Percentiles rank a stretch among this genome's conserved stretches.
Conservation (phyloP, 768 basidiomycete species). For the Phanerochaete carnosa region DNA sequence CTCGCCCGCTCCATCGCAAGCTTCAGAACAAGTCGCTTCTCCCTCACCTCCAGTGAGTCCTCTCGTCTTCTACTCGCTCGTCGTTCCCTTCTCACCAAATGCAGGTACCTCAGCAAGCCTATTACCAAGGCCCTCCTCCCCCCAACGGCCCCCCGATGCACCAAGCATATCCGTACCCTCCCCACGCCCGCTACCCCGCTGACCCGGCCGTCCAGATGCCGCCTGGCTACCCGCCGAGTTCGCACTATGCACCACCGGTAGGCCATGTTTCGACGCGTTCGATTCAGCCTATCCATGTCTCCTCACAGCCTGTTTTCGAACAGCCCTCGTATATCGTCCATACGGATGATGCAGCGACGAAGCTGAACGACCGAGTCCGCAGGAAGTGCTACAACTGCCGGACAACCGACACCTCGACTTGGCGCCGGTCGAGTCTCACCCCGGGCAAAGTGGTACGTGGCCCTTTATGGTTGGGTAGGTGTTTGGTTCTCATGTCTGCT, state of each 20-base stretch:
- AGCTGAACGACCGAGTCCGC: slow-evolving; percentile 73
- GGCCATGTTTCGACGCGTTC: slow-evolving; percentile 18
- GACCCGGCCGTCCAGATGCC: slow-evolving; percentile 17
- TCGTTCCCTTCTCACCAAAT: slow-evolving; percentile 20
- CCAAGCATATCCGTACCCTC: slow-evolving; percentile 16
- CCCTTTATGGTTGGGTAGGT: neutral
- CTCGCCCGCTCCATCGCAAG: slow-evolving; percentile 50
- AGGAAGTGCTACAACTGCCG: slow-evolving; percentile 82
- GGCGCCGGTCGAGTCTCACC: slow-evolving; percentile 72
- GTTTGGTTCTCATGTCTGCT: neutral
- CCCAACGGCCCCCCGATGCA: slow-evolving; percentile 9
- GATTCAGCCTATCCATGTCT: slow-evolving; percentile 20
- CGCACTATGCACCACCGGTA: slow-evolving; percentile 21
- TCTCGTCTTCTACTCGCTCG: slow-evolving; percentile 28
- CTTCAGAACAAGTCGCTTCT: slow-evolving; percentile 50
- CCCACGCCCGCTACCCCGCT: slow-evolving; percentile 20
- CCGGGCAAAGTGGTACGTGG: slow-evolving; percentile 71
- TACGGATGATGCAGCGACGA: slow-evolving; percentile 80
- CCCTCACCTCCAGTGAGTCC: slow-evolving; percentile 46
- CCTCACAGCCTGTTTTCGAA: slow-evolving; percentile 29
- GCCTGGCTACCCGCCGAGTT: slow-evolving; percentile 19
- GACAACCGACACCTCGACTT: slow-evolving; percentile 81
- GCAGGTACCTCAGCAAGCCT: slow-evolving; percentile 4
- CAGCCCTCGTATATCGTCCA: slow-evolving; percentile 41
- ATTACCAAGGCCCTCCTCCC: slow-evolving; percentile 9